Evolutionary conservation across 495 filamentous ascomycete genomes (phyloP).

Genomic region (Penicillium bialowiezense): DNA sequence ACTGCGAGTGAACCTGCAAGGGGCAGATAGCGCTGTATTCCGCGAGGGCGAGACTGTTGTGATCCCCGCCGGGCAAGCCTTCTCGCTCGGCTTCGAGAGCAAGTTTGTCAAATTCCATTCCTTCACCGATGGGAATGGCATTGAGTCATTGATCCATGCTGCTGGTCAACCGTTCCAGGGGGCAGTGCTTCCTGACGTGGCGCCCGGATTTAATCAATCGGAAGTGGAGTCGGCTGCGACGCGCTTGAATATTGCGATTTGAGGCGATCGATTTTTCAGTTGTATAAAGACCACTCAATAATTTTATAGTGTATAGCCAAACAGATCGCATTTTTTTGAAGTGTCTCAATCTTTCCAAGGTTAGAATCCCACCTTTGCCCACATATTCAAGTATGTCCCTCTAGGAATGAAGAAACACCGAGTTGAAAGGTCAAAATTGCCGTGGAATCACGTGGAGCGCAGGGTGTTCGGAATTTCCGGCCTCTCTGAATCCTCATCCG

Average conservation of each 20-base stretch:
- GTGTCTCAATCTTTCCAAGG: too few relatives aligned
- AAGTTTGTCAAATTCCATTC: slow-evolving; percentile 41
- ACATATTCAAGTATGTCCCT: too few relatives aligned
- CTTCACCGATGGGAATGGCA: slow-evolving; percentile 43
- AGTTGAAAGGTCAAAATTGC: too few relatives aligned
- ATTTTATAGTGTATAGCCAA: too few relatives aligned
- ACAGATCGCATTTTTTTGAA: too few relatives aligned
- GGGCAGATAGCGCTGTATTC: slow-evolving; percentile 22
- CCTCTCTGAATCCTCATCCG: slow-evolving; percentile 8
- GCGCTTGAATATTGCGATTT: slow-evolving; percentile 21
- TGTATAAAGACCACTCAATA: too few relatives aligned
- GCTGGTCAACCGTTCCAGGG: slow-evolving; percentile 23
- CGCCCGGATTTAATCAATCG: slow-evolving; percentile 20
- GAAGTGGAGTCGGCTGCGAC: slow-evolving; percentile 14
- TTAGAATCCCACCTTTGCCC: too few relatives aligned
- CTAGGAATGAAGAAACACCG: too few relatives aligned
- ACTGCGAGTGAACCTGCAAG: slow-evolving; percentile 33
- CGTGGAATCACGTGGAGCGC: slow-evolving; percentile 11
- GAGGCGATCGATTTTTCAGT: neutral
- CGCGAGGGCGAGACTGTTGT: slow-evolving; percentile 42
- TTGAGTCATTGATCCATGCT: slow-evolving; percentile 33
- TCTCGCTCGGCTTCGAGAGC: slow-evolving; percentile 35
- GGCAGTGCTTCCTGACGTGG: slow-evolving; percentile 28
- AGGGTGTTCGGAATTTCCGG: slow-evolving; percentile 15
- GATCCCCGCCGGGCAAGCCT: slow-evolving; percentile 40